Conservation (phyloP, 345 rosid genomes). For the Aurinia saxatilis region DNA sequence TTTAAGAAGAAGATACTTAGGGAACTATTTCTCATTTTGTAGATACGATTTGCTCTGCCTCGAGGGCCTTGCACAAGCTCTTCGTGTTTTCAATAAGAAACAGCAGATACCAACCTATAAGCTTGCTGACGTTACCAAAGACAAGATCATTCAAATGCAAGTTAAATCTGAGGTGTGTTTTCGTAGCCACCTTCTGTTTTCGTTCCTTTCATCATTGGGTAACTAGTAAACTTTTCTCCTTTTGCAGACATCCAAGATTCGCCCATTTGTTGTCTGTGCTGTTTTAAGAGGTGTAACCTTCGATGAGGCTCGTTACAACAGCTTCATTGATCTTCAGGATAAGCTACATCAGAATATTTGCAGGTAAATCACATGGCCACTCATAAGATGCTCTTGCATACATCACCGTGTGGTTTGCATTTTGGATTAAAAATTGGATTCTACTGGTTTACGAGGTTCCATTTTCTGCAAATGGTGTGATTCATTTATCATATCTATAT, state of each 20-base stretch:
- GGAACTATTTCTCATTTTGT: too few species aligned
- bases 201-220: not conserved
- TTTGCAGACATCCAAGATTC: constrained; percentile 58
- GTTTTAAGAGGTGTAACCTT: constrained; percentile 74
- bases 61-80: constrained; percentile 96
- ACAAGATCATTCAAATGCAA: constrained; percentile 54
- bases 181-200: not conserved
- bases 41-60: constrained; percentile 96
- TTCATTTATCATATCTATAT: not conserved
- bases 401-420: not conserved
- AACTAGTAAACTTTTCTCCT: not conserved
- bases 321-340: constrained; percentile 96
- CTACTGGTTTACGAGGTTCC: not conserved
- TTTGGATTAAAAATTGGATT: not conserved
- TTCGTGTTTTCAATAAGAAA: constrained; percentile 62
- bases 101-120: constrained; percentile 49
- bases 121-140: constrained; percentile 40
- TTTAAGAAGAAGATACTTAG: too few species aligned
- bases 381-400: not conserved
- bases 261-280: constrained; percentile 78
- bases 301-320: constrained; percentile 81
- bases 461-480: not conserved
- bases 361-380: constrained; percentile 40
- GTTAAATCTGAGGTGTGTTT: constrained; percentile 62
- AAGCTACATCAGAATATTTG: constrained; percentile 95